Evolutionary conservation across 2,329 filamentous ascomycete genomes (phyloP), one percentile per base, ranked within the genome.

Genomic region (Didymella exigua): DNA sequence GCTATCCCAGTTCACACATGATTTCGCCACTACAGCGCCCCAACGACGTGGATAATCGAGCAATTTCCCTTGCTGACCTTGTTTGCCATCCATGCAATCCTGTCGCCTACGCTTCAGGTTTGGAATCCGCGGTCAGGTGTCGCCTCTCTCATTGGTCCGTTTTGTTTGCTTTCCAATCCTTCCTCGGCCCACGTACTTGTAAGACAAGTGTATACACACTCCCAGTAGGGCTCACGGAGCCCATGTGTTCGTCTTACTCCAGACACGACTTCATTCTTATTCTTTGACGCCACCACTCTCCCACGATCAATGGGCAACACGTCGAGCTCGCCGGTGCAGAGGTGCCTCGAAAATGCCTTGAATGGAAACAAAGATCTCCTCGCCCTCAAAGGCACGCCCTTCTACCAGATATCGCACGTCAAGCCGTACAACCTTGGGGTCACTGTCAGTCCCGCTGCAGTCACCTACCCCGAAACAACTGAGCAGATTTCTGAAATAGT

Each of bases 401-500:
- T 71, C 1, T 75, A 68, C 47, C 65, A 74, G 42, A 24, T 72
- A 7, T 40, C 47, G 5, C 65, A 75, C 36, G 71, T 75, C 40
- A 72, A 70, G 49, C 72, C 73, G 1, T 76, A 74, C 65, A 76
- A 76, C 54, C 62, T 76, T 8, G 72, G 70, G 21, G 61, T 73
- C 16, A 46, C 59, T 5, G 58, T 71, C 5, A 78, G 71, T 0
- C 86, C 86, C 1, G 72, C 78, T 6, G 84, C 84, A 2, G 82
- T 88, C 14, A 79, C 85, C 2, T 79, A 84, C 24, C 86, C 86
- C 0, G 68, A 77, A 18, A 81, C 72, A 0, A 74, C 79, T 1
- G 68, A 81, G 4, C 81, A 87, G 38, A 80, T 88, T 2, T 78
- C 84, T 0, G 79, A 68, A 1, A 81, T 85, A 14, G 77, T 89